Conservation (phyloP, 2,329 filamentous ascomycete species). For the Arachnopeziza araneosa region DNA sequence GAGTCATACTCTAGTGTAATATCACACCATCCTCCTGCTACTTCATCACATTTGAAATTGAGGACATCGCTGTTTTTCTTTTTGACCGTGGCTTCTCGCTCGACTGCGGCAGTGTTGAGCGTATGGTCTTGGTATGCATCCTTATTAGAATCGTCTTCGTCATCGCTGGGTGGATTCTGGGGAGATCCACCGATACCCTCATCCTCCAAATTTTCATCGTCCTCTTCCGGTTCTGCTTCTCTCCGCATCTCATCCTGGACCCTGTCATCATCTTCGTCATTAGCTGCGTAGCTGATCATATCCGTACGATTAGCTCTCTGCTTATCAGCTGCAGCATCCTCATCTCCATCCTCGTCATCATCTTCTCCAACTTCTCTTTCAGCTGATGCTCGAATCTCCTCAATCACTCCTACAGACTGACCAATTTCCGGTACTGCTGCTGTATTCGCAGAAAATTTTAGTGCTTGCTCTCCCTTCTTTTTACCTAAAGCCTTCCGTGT, state of each 20-base stretch:
- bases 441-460: constrained; percentile 49
- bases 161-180: constrained; percentile 29
- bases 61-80: constrained; percentile 61
- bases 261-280: constrained; percentile 84
- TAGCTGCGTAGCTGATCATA: constrained; percentile 82
- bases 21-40: constrained; percentile 66
- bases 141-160: constrained; percentile 34
- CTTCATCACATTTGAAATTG: constrained; percentile 74
- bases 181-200: constrained; percentile 48
- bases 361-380: constrained; percentile 38
- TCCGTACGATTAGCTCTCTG: constrained; percentile 70
- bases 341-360: constrained; percentile 55
- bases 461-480: constrained; percentile 61
- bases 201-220: constrained; percentile 48
- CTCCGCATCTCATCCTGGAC: constrained; percentile 60
- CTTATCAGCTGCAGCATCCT: constrained; percentile 71
- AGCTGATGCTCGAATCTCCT: constrained; percentile 42
- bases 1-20: constrained; percentile 80
- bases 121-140: constrained; percentile 13
- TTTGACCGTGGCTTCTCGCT: constrained; percentile 59
- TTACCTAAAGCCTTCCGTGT: constrained; percentile 75
- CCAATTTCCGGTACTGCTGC: constrained; percentile 75
- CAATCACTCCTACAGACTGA: constrained; percentile 50
- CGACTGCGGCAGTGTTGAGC: constrained; percentile 21
- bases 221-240: constrained; percentile 51